Conservation (phyloP, 2,329 filamentous ascomycete species). For the Capronia epimyces region DNA sequence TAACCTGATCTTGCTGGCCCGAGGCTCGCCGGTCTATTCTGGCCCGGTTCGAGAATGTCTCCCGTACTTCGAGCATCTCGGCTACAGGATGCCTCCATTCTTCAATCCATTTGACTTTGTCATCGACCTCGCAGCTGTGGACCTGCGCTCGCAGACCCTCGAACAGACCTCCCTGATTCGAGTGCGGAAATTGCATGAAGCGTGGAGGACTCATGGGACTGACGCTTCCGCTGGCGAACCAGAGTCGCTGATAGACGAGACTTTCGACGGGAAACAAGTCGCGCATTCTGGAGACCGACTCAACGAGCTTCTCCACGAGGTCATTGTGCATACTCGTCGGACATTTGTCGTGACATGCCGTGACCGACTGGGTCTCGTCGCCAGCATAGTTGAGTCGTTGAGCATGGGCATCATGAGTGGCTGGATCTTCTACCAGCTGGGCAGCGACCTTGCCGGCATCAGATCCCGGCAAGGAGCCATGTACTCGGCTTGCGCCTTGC, state of each 20-base stretch:
- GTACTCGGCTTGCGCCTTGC: slow-evolving; percentile 65
- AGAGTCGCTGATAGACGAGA: not conserved
- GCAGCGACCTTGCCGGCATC: slow-evolving; percentile 63
- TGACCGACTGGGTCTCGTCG: slow-evolving; percentile 71
- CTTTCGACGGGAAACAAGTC: slow-evolving; percentile 1
- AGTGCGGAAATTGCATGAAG: slow-evolving; percentile 56
- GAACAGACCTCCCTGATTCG: slow-evolving; percentile 56
- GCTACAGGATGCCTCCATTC: slow-evolving; percentile 61
- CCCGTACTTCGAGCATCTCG: slow-evolving; percentile 58
- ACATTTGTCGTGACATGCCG: slow-evolving; percentile 67
- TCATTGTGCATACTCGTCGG: slow-evolving; percentile 58
- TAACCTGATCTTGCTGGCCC: slow-evolving; percentile 62
- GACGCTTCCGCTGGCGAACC: not conserved
- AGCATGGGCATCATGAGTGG: slow-evolving; percentile 66
- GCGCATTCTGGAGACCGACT: not conserved
- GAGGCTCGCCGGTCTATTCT: slow-evolving; percentile 63
- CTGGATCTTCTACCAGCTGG: slow-evolving; percentile 65
- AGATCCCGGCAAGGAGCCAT: slow-evolving; percentile 67
- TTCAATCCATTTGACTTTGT: slow-evolving; percentile 74
- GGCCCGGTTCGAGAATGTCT: slow-evolving; percentile 56
- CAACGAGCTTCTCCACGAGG: slow-evolving; percentile 6
- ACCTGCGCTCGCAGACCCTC: slow-evolving; percentile 63
- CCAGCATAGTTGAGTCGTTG: slow-evolving; percentile 63
- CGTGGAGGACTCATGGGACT: slow-evolving; percentile 47
- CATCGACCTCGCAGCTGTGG: slow-evolving; percentile 68